Evolutionary conservation across 768 basidiomycete genomes (phyloP).

Genomic region (Imleria badia): DNA sequence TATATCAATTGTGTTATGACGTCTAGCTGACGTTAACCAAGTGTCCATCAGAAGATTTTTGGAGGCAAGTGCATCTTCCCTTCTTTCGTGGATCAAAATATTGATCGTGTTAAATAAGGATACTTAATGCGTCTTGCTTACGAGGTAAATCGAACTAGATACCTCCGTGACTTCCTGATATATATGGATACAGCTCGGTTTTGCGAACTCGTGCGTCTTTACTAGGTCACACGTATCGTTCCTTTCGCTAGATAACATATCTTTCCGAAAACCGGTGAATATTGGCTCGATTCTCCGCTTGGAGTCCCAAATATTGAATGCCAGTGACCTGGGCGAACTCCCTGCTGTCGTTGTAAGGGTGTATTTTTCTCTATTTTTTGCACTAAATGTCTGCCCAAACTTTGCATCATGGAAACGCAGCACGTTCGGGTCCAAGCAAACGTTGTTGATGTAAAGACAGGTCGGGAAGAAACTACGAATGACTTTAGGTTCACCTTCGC

Average conservation of each 20-base stretch:
- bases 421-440: conserved; percentile 72
- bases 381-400: neutral
- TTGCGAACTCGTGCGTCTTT: conserved; percentile 69
- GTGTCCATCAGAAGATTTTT: conserved; percentile 81
- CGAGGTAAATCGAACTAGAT: conserved; percentile 43
- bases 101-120: conserved; percentile 27
- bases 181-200: conserved; percentile 54
- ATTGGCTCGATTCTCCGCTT: conserved; percentile 81
- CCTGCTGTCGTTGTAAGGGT: conserved; percentile 58
- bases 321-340: conserved; percentile 28
- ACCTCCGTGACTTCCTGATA: neutral
- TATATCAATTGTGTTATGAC: neutral
- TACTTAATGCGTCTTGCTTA: conserved; percentile 69
- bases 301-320: conserved; percentile 66
- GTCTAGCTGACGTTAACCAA: conserved; percentile 23
- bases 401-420: conserved; percentile 34
- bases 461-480: conserved; percentile 65
- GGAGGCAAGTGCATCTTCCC: conserved; percentile 47
- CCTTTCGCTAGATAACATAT: conserved; percentile 76
- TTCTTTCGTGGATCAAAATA: neutral
- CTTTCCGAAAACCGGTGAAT: conserved; percentile 77
- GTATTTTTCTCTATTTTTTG: neutral
- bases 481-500: conserved; percentile 79
- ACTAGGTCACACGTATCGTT: conserved; percentile 67
- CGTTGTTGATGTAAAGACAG: conserved; percentile 67